phyloP scores from a whole-genome alignment of 306 rosid species.

The Castanopsis chinensis region DNA sequence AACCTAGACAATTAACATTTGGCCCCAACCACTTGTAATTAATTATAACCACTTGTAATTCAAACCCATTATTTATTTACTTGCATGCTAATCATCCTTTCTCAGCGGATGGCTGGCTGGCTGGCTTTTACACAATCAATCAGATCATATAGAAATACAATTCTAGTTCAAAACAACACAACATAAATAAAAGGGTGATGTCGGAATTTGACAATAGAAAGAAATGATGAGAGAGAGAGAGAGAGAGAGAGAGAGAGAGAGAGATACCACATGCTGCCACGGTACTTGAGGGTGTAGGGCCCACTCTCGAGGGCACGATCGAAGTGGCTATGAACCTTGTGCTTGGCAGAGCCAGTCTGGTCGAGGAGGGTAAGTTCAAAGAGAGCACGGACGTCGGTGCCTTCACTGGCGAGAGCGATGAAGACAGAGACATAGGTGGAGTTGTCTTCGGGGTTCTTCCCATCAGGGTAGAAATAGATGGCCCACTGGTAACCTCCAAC shows the following conservation, averaged over 20 bases:
- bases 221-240: not conserved
- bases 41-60: no score
- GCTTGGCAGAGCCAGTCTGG: conserved; percentile 81
- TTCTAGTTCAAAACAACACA: no score
- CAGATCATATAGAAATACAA: no score
- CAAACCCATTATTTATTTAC: no score
- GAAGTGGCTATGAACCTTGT: conserved; percentile 91
- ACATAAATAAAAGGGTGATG: no score
- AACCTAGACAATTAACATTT: no score
- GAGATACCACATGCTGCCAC: conserved; percentile 96
- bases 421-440: conserved; percentile 93
- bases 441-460: conserved; percentile 89
- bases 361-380: conserved; percentile 88
- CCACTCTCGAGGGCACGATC: conserved; percentile 92
- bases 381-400: conserved; percentile 90
- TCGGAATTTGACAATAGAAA: not conserved
- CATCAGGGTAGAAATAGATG: conserved; percentile 91
- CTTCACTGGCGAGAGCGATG: conserved; percentile 92
- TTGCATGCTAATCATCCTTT: no score
- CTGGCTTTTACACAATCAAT: no score
- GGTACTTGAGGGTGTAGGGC: conserved; percentile 87
- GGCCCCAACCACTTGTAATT: no score
- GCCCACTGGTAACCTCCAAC: conserved; percentile 99
- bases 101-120: no score
- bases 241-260: not conserved